Evolutionary conservation across 345 rosid species (phyloP).

Genomic region (Chamaenerion angustifolium): DNA sequence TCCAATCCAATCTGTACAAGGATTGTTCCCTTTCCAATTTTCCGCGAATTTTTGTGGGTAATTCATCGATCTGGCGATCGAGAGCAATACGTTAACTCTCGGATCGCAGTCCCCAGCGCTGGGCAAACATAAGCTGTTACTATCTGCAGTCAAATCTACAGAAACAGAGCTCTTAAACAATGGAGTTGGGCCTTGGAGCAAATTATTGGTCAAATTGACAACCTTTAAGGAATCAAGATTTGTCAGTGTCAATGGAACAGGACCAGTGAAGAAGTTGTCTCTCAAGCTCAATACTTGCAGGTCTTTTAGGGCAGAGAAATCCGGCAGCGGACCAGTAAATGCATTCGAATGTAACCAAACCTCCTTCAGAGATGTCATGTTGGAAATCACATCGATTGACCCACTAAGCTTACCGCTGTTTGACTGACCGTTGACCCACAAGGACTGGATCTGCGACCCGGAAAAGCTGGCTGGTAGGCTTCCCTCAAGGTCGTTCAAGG

Average conservation of each 20-base stretch:
- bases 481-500: constrained; percentile 60
- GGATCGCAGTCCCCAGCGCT: constrained; percentile 59
- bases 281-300: constrained; percentile 59
- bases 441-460: constrained; percentile 59
- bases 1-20: constrained; percentile 69
- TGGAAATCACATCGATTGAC: constrained; percentile 39
- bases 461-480: constrained; percentile 44
- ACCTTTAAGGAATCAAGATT: constrained; percentile 35
- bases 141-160: constrained; percentile 44
- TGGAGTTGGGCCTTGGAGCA: constrained; percentile 73
- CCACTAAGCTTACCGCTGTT: constrained; percentile 39
- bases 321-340: constrained; percentile 66
- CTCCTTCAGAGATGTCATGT: constrained; percentile 68
- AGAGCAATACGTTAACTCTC: constrained; percentile 48
- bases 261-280: constrained; percentile 71
- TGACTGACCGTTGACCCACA: constrained; percentile 78
- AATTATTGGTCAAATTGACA: constrained; percentile 65
- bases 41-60: constrained; percentile 63
- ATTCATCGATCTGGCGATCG: constrained; percentile 26
- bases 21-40: constrained; percentile 77
- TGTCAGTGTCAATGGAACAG: constrained; percentile 44
- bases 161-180: constrained; percentile 32
- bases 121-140: constrained; percentile 65
- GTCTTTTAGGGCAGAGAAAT: constrained; percentile 42
- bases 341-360: constrained; percentile 77